A percentile compares a stretch with the other conserved stretches of the same genome.
These are phyloP conservation scores for Saitozyma podzolica DNA, from an alignment of 768 basidiomycete species.

Conservation along the genomic window DNA sequence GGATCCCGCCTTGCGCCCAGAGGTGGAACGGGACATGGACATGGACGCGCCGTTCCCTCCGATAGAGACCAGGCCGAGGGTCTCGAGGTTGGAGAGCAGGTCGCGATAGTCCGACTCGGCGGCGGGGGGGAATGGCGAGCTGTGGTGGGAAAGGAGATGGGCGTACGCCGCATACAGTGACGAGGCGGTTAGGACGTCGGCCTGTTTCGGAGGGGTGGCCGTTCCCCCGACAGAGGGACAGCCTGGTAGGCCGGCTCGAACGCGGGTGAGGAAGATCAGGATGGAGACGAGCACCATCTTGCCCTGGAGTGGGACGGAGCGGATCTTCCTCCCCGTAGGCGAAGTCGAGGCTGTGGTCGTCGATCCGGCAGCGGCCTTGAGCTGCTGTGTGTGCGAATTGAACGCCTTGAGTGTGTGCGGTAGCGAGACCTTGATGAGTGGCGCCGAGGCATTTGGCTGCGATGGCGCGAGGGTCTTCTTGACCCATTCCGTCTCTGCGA, in stretches of 20 bases:
- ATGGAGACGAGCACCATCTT: constrained; percentile 51
- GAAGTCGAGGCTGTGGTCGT: constrained; percentile 8
- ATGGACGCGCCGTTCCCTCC: constrained; percentile 8
- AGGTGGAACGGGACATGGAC: constrained; percentile 22
- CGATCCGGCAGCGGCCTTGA: constrained; percentile 44
- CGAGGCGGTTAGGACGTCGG: constrained; percentile 12
- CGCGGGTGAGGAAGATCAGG: constrained; percentile 37
- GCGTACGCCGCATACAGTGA: constrained; percentile 51
- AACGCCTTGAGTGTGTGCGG: constrained; percentile 51
- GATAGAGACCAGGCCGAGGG: constrained; percentile 44
- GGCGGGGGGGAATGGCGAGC: constrained; percentile 47
- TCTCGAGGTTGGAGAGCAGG: constrained; percentile 50
- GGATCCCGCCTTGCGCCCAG: constrained; percentile 4
- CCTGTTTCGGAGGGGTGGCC: constrained; percentile 22
- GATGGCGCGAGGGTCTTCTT: constrained; percentile 30
- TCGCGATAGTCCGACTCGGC: constrained; percentile 52
- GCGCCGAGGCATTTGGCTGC: constrained; percentile 9
- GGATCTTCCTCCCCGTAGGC: constrained; percentile 42
- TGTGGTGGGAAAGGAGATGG: constrained; percentile 41
- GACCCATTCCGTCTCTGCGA: constrained; percentile 50
- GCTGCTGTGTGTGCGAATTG: constrained; percentile 44
- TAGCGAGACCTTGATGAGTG: constrained; percentile 42
- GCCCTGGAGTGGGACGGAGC: constrained; percentile 51
- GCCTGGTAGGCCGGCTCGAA: constrained; percentile 29
- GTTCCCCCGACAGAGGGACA: constrained; percentile 15